Base-by-base conservation (phyloP, 2,329 filamentous ascomycete genomes). In the Helminthosporium solani region DNA sequence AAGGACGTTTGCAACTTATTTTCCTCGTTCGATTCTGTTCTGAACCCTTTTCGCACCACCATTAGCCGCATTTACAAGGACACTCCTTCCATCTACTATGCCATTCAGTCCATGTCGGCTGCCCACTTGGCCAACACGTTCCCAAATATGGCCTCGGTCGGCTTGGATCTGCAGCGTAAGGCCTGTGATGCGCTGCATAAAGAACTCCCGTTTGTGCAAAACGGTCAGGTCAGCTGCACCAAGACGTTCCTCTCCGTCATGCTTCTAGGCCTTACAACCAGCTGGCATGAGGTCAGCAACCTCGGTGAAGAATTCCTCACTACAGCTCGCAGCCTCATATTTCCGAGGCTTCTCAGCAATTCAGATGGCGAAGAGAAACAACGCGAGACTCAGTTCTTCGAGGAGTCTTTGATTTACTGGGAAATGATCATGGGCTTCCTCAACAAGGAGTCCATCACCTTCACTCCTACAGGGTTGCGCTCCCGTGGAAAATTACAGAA, bases 41-140 rank as follows among this genome's bases (percentile, higher is more conserved):
- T 83, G 53, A 85, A 85, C 53, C 80, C 81, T 0, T 84, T 84
- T 53, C 72, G 82, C 30, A 79, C 77, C 1, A 79, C 80, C 0
- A 79, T 84, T 11, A 76, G 75, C 3, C 76, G 77, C 18, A 71
- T 83, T 2, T 84, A 80, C 75, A 73, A 78, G 33, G 76, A 75
- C n/a, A 82, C 79, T 0, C 70, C 78, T 15, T 79, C 80, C 0
- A 79, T 84, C 40, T 81, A 79, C 56, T 81, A 78, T 37, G 80
- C 80, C 2, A 81, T 84, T 36, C 81, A 84, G 54, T 83, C 81
- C 52, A 85, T 84, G 81, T 79, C 81, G 1, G 80, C 81, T 7
- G 81, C 81, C 3, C 81, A 81, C 16, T 68, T 84, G 0, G 77
- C 80, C 1, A 80, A 82, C 57, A 72, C 80, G 44, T 81, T 80